Conservation (phyloP, 345 rosid species). For the Reutealis trisperma region DNA sequence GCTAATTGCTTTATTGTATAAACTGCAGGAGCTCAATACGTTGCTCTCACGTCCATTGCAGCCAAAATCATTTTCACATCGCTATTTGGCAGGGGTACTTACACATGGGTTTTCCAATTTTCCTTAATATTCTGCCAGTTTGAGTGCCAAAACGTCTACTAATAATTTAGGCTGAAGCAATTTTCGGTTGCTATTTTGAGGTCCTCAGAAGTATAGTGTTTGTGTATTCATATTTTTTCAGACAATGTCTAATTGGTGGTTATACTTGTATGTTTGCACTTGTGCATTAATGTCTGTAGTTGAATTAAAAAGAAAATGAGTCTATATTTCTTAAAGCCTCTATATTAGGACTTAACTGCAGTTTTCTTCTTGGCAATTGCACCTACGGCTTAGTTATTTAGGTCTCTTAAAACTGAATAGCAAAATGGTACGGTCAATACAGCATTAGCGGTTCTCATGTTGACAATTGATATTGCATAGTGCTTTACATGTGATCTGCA, state of each 20-base stretch:
- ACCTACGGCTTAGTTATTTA: background rate
- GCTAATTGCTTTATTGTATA: constrained; percentile 18
- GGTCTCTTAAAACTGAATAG: background rate
- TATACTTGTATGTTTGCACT: background rate
- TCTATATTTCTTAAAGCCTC: background rate
- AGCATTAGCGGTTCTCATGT: background rate
- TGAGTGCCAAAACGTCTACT: background rate
- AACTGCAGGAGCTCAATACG: constrained; percentile 67
- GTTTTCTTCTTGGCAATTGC: background rate
- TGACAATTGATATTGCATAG: background rate
- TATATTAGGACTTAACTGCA: background rate
- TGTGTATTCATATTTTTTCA: too few species aligned
- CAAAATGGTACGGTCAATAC: background rate
- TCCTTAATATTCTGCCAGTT: background rate
- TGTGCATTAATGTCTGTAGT: background rate
- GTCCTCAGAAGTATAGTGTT: background rate
- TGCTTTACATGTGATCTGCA: background rate
- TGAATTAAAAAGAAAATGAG: background rate
- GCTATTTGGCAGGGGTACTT: constrained; percentile 87
- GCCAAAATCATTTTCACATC: constrained; percentile 81
- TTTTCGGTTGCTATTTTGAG: background rate
- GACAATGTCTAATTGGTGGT: background rate
- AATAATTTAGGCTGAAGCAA: background rate
- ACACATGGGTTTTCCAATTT: background rate
- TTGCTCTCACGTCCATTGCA: constrained; percentile 74